Evolutionary conservation across 352 stramenopile species (phyloP).

Genomic region (Halophytophthora polymorphica): DNA sequence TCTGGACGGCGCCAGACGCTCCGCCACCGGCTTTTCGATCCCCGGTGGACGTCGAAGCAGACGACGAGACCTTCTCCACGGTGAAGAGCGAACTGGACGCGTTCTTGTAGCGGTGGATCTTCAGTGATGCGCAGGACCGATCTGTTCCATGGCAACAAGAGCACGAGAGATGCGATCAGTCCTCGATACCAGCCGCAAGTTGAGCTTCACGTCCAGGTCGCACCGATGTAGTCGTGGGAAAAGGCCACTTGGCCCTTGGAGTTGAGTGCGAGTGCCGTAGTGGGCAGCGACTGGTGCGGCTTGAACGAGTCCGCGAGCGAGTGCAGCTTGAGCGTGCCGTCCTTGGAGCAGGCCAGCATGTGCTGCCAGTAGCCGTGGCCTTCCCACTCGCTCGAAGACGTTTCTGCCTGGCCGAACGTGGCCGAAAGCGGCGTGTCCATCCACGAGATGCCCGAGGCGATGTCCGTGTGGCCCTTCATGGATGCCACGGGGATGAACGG

Average conservation of each 20-base stretch:
- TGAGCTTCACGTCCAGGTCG: neutral
- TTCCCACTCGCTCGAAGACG: slow-evolving; percentile 51
- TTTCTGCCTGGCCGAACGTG: slow-evolving; percentile 29
- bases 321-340: slow-evolving; percentile 84
- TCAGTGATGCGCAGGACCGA: slow-evolving; percentile 75
- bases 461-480: slow-evolving; percentile 82
- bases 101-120: slow-evolving; percentile 74
- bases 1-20: slow-evolving; percentile 20
- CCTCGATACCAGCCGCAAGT: neutral
- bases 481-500: slow-evolving; percentile 83
- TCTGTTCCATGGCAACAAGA: slow-evolving; percentile 33
- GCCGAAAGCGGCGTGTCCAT: slow-evolving; percentile 69
- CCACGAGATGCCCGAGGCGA: slow-evolving; percentile 82
- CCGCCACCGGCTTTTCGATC: slow-evolving; percentile 22
- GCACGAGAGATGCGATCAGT: slow-evolving; percentile 1
- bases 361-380: slow-evolving; percentile 84
- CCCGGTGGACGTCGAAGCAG: slow-evolving; percentile 12
- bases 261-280: slow-evolving; percentile 71
- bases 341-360: slow-evolving; percentile 86
- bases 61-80: slow-evolving; percentile 27
- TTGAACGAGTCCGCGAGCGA: slow-evolving; percentile 84
- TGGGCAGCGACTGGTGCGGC: slow-evolving; percentile 72
- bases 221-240: slow-evolving; percentile 83
- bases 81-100: slow-evolving; percentile 65
- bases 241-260: slow-evolving; percentile 79